These are phyloP conservation scores for Tulasnella sp. DNA, from an alignment of 768 basidiomycete species.

Conservation along the genomic window DNA sequence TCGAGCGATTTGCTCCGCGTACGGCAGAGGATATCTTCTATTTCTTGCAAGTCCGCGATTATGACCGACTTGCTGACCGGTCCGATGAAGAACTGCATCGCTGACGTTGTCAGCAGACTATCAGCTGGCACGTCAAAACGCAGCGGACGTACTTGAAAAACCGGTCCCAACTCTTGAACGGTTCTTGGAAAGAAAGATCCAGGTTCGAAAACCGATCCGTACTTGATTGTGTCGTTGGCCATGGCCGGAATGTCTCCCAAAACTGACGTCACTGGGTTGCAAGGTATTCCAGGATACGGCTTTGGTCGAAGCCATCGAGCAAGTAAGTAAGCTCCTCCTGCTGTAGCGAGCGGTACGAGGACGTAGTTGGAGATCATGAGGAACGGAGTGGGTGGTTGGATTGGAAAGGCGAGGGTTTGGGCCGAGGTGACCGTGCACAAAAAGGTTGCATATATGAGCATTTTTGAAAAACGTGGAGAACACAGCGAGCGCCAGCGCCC, in stretches of 20 bases:
- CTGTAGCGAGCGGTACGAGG: not conserved
- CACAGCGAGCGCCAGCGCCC: not conserved
- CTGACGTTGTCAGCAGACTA: not conserved
- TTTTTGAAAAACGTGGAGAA: not conserved
- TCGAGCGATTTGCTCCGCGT: not conserved
- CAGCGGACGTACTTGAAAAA: not conserved
- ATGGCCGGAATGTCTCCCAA: constrained; percentile 3
- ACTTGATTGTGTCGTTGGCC: not conserved
- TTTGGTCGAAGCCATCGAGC: not conserved
- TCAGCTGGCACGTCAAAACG: not conserved
- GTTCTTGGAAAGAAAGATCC: not conserved
- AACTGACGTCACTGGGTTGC: not conserved
- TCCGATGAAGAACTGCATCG: not conserved
- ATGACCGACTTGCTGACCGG: not conserved
- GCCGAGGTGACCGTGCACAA: not conserved
- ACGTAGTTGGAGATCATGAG: not conserved
- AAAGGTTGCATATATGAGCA: not conserved
- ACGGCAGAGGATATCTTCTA: not conserved
- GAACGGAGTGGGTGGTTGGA: not conserved
- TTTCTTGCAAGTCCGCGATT: not conserved
- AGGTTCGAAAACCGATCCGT: not conserved
- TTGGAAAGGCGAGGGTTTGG: not conserved
- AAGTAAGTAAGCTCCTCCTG: not conserved
- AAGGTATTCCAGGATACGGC: not conserved
- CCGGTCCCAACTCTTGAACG: not conserved